A percentile compares a stretch with the other conserved stretches of the same genome.
Conservation (phyloP, 495 filamentous ascomycete species). For the Neurospora tetrasperma region DNA sequence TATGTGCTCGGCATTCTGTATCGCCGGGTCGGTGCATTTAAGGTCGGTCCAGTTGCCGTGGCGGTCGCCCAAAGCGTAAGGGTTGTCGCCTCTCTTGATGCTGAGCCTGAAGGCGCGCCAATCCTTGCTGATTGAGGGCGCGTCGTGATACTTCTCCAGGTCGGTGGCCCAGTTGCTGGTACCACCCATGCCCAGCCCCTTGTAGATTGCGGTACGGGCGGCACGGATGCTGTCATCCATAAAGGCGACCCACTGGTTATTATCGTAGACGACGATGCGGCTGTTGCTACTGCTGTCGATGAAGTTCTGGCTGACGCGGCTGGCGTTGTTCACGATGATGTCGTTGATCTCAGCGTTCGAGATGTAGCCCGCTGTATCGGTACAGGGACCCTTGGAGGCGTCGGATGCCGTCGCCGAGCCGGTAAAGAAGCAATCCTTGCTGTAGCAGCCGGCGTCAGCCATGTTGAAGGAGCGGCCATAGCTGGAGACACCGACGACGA, state of each 20-base stretch:
- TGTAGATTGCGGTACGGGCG: slow-evolving; percentile 13
- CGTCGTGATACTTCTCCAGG: slow-evolving; percentile 12
- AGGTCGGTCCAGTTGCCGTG: slow-evolving; percentile 16
- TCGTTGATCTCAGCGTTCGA: slow-evolving; percentile 22
- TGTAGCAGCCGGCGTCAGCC: slow-evolving; percentile 4
- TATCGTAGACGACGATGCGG: slow-evolving; percentile 33
- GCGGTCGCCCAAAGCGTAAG: neutral
- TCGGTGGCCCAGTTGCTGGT: slow-evolving; percentile 33
- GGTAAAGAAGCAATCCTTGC: slow-evolving; percentile 6
- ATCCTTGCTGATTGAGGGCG: neutral
- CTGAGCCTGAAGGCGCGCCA: slow-evolving; percentile 1
- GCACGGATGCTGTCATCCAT: slow-evolving; percentile 23
- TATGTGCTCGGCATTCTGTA: neutral
- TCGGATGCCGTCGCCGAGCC: slow-evolving; percentile 5
- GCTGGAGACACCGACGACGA: slow-evolving; percentile 26
- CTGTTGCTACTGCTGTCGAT: slow-evolving; percentile 16
- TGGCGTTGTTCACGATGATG: slow-evolving; percentile 10
- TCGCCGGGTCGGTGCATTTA: slow-evolving; percentile 7
- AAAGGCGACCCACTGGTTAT: slow-evolving; percentile 32
- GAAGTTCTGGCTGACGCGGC: slow-evolving; percentile 2
- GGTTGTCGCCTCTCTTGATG: neutral
- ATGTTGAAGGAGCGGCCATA: slow-evolving; percentile 31
- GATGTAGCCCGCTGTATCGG: slow-evolving; percentile 22
- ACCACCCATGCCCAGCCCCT: slow-evolving; percentile 20
- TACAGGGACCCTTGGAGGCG: slow-evolving; percentile 25